These are phyloP conservation scores for Leccinellum luteum DNA, from an alignment of 768 basidiomycete genomes.

Conservation along the genomic window DNA sequence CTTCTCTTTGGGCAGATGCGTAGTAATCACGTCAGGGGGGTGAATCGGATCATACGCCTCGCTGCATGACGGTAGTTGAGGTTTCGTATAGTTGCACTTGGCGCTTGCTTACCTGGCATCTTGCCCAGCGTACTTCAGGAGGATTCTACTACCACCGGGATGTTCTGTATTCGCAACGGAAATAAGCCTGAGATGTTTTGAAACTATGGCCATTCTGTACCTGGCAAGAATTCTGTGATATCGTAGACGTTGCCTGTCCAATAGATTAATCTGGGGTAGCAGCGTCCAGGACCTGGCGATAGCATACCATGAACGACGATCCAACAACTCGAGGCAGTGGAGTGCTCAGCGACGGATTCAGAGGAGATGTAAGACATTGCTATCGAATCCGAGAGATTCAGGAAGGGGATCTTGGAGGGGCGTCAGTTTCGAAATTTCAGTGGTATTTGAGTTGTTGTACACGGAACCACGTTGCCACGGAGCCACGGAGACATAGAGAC, in stretches of 20 bases:
- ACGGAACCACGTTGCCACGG: slow-evolving; percentile 18
- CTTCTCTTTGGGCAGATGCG: slow-evolving; percentile 77
- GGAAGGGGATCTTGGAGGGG: background rate
- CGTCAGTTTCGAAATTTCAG: background rate
- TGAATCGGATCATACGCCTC: slow-evolving; percentile 85
- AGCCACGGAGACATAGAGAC: too few species aligned
- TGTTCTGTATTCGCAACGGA: slow-evolving; percentile 42
- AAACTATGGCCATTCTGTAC: slow-evolving; percentile 48
- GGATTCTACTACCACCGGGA: slow-evolving; percentile 78
- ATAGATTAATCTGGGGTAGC: slow-evolving; percentile 54
- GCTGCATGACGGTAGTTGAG: background rate
- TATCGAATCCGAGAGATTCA: background rate
- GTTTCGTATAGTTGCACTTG: background rate
- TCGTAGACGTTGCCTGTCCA: slow-evolving; percentile 77
- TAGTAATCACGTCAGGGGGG: slow-evolving; percentile 73
- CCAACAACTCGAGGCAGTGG: slow-evolving; percentile 62
- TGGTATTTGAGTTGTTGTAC: slow-evolving; percentile 12
- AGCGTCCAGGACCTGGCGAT: slow-evolving; percentile 28
- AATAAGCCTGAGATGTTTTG: background rate
- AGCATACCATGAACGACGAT: slow-evolving; percentile 73
- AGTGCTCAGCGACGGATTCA: slow-evolving; percentile 49
- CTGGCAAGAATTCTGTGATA: slow-evolving; percentile 72
- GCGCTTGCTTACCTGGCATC: slow-evolving; percentile 66
- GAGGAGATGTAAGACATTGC: slow-evolving; percentile 33
- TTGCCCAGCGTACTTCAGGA: slow-evolving; percentile 81